phyloP scores from a whole-genome alignment of 495 filamentous ascomycete species.

The Trypethelium eluteriae region DNA sequence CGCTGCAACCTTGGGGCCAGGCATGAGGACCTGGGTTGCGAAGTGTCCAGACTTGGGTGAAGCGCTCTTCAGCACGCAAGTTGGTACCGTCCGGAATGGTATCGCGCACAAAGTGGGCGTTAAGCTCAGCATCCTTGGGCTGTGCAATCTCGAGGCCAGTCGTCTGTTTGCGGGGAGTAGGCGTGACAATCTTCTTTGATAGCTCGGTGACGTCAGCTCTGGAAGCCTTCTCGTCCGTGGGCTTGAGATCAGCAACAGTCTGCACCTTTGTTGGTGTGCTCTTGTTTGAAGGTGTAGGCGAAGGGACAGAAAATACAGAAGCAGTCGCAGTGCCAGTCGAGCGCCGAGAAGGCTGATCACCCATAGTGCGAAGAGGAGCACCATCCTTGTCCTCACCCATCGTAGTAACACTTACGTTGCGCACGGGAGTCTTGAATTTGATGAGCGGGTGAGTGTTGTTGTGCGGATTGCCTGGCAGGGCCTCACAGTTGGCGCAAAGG shows the following conservation, averaged over 20 bases:
- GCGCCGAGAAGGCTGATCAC: slow-evolving; percentile 45
- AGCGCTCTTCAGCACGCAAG: slow-evolving; percentile 57
- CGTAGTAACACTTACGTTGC: slow-evolving; percentile 81
- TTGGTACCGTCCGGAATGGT: slow-evolving; percentile 68
- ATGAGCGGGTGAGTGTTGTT: slow-evolving; percentile 93
- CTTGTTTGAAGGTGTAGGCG: slow-evolving; percentile 39
- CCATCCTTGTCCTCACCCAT: slow-evolving; percentile 64
- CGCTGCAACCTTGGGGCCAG: slow-evolving; percentile 86
- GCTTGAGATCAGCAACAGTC: slow-evolving; percentile 65
- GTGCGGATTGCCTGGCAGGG: slow-evolving; percentile 71
- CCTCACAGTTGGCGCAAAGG: slow-evolving; percentile 93
- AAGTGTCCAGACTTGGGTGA: slow-evolving; percentile 88
- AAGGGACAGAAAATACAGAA: slow-evolving; percentile 37
- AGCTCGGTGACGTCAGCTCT: slow-evolving; percentile 22
- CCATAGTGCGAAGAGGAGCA: slow-evolving; percentile 53
- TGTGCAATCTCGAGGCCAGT: not conserved
- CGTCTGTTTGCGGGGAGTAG: slow-evolving; percentile 1
- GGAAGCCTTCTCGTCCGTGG: slow-evolving; percentile 39
- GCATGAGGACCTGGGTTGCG: slow-evolving; percentile 67
- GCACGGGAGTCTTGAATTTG: slow-evolving; percentile 92
- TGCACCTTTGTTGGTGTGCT: slow-evolving; percentile 58
- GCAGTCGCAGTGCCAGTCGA: slow-evolving; percentile 43
- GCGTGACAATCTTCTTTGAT: slow-evolving; percentile 6
- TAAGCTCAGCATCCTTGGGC: slow-evolving; percentile 37
- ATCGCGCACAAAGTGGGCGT: slow-evolving; percentile 74